phyloP scores from a whole-genome alignment of 805 yeast genomes.

The Clavispora carvajalis region DNA sequence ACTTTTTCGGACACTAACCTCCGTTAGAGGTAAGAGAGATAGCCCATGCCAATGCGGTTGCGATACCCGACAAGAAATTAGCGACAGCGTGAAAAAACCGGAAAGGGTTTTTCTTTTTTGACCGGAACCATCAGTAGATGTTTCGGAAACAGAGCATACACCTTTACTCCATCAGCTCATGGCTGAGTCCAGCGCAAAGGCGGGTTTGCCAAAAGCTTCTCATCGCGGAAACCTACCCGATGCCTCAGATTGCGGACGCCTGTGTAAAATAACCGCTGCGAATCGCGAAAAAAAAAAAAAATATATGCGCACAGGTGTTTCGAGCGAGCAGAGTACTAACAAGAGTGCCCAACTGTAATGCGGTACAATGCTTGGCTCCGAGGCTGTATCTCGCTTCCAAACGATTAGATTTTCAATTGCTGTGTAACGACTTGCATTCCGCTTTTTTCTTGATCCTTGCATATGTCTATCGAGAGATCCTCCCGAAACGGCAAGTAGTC shows the following conservation, averaged over 20 bases:
- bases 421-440: too few relatives aligned
- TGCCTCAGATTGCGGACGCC: not conserved
- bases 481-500: not conserved
- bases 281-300: not conserved
- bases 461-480: not conserved
- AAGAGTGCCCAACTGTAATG: not conserved
- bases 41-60: not conserved
- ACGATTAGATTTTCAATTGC: too few relatives aligned
- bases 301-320: not conserved
- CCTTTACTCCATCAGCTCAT: too few relatives aligned
- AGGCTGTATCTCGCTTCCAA: too few relatives aligned
- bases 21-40: not conserved
- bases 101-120: too few relatives aligned
- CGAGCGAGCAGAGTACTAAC: not conserved
- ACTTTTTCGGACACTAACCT: slow-evolving; percentile 1
- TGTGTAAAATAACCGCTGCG: not conserved
- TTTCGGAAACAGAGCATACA: too few relatives aligned
- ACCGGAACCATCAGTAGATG: too few relatives aligned
- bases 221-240: not conserved
- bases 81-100: not conserved
- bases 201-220: not conserved
- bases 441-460: too few relatives aligned
- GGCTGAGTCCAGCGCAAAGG: too few relatives aligned
- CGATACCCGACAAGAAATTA: not conserved
- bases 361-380: too few relatives aligned